phyloP scores from a whole-genome alignment of 768 basidiomycete species.

The Amanita pallidorosea region DNA sequence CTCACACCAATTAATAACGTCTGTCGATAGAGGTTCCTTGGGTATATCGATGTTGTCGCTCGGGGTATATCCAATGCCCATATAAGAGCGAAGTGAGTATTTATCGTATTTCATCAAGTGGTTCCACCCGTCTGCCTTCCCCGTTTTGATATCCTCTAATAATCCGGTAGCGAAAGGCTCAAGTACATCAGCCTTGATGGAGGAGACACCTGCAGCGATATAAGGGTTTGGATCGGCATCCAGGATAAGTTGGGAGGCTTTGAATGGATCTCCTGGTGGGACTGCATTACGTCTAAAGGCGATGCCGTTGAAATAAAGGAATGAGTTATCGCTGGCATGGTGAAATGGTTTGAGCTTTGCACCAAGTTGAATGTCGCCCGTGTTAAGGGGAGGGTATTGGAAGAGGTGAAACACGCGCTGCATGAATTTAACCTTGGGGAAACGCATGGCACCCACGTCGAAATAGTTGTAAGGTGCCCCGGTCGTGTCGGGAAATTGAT shows the following conservation, averaged over 20 bases:
- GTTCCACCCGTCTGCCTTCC: neutral
- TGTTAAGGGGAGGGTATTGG: neutral
- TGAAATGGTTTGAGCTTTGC: neutral
- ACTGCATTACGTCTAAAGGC: neutral
- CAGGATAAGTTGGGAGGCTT: neutral
- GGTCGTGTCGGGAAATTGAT: neutral
- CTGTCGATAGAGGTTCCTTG: constrained; percentile 6
- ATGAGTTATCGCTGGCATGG: neutral
- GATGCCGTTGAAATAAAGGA: neutral
- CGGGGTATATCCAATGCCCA: constrained; percentile 5
- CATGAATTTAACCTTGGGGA: neutral
- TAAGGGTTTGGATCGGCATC: neutral
- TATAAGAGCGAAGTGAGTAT: constrained; percentile 13
- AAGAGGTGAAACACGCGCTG: neutral
- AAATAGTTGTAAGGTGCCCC: neutral
- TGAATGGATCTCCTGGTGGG: neutral
- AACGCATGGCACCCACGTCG: neutral
- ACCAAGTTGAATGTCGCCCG: neutral
- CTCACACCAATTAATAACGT: constrained; percentile 22
- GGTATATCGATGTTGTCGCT: constrained; percentile 3
- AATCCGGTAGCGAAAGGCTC: neutral
- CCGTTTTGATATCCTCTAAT: neutral
- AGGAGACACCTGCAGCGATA: neutral
- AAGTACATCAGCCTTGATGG: neutral
- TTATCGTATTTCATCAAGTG: constrained; percentile 12